Percentiles rank a stretch among this genome's conserved stretches.
phyloP scores from a whole-genome alignment of 352 stramenopile genomes.

The Peronospora destructor region DNA sequence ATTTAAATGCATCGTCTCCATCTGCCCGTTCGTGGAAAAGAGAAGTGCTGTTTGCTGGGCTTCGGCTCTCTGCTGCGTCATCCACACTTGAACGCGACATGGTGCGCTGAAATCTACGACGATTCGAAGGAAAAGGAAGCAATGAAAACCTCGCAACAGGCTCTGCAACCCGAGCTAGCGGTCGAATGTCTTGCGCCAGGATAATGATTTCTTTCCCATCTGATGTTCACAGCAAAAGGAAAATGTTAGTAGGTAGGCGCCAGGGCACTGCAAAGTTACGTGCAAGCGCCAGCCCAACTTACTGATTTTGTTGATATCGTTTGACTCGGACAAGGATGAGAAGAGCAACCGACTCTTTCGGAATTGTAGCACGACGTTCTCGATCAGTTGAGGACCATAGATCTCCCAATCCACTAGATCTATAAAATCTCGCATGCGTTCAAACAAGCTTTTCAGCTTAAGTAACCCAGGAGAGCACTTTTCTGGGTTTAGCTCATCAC shows the following conservation, averaged over 20 bases:
- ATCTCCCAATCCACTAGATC: conserved; percentile 87
- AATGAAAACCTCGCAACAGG: conserved; percentile 76
- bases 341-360: conserved; percentile 81
- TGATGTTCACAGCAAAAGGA: conserved; percentile 18
- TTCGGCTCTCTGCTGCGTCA: conserved; percentile 18
- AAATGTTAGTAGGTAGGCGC: conserved; percentile 9
- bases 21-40: conserved; percentile 36
- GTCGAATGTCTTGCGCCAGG: conserved; percentile 55
- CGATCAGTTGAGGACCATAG: conserved; percentile 76
- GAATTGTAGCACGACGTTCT: conserved; percentile 84
- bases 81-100: conserved; percentile 30
- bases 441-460: conserved; percentile 58
- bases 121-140: conserved; percentile 56
- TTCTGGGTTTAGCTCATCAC: conserved; percentile 61
- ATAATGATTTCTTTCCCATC: conserved; percentile 73
- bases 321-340: conserved; percentile 73
- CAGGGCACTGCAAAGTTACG: neutral
- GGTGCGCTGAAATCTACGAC: conserved; percentile 45
- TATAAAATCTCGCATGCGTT: conserved; percentile 75
- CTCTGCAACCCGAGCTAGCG: conserved; percentile 63
- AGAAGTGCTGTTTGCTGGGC: conserved; percentile 28
- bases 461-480: conserved; percentile 47
- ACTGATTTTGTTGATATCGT: conserved; percentile 84
- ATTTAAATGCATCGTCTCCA: conserved; percentile 19
- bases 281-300: conserved; percentile 17